phyloP scores from a whole-genome alignment of 192 early-diverging fungal genomes.

The Podila epicladia region DNA sequence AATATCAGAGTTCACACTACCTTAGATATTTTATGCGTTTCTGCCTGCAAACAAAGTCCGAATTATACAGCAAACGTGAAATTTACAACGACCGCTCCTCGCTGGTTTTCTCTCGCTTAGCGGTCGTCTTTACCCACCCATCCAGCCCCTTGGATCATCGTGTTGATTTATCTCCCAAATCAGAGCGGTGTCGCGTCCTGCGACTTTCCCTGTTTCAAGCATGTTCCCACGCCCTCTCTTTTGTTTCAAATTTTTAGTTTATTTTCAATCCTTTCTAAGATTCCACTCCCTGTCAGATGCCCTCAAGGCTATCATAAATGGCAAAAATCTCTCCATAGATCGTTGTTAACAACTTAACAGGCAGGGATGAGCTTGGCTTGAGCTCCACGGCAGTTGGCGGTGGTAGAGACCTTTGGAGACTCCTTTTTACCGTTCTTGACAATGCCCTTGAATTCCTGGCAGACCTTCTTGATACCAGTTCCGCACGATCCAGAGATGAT shows the following conservation, averaged over 20 bases:
- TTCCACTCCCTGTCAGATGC: neutral
- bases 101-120: no score
- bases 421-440: constrained; percentile 18
- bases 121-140: no score
- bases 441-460: constrained; percentile 19
- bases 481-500: constrained; percentile 17
- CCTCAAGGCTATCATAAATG: neutral
- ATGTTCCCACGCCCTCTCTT: no score
- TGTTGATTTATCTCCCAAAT: no score
- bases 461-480: constrained; percentile 8
- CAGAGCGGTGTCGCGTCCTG: no score
- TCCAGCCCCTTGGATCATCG: no score
- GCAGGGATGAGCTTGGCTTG: constrained; percentile 13
- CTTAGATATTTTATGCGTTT: no score
- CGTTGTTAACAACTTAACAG: neutral
- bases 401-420: constrained; percentile 8
- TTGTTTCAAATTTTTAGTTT: neutral
- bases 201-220: no score
- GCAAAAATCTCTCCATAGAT: neutral
- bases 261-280: neutral
- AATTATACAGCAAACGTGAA: no score
- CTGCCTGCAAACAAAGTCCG: no score
- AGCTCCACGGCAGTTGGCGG: constrained; percentile 10
- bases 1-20: no score
- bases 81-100: no score